Evolutionary conservation across 164 flowering plant genomes (phyloP).

Genomic region (Magnolia changhungtana): DNA sequence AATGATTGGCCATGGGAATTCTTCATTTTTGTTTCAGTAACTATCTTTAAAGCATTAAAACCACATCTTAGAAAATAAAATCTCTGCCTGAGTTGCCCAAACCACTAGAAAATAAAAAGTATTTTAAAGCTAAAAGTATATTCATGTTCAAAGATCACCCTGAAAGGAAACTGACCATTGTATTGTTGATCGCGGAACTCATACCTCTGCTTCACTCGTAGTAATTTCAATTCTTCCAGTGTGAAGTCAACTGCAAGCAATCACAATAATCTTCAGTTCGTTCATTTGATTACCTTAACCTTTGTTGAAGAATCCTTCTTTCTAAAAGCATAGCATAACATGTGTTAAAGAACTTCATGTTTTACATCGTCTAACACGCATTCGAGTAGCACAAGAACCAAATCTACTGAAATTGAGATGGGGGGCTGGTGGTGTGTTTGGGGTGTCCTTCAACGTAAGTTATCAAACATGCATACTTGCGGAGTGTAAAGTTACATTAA

Average conservation of each 20-base stretch:
- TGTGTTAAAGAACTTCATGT: no score
- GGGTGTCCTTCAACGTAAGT: no score
- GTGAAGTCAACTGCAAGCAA: slow-evolving; percentile 84
- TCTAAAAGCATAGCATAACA: no score
- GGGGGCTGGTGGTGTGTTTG: no score
- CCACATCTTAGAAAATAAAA: no score
- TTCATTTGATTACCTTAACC: neutral
- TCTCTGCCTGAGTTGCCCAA: no score
- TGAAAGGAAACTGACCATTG: slow-evolving; percentile 52
- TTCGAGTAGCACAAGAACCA: neutral
- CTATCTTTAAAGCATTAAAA: no score
- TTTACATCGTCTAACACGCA: neutral
- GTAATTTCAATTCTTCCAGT: slow-evolving; percentile 59
- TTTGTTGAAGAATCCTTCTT: neutral
- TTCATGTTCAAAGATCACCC: neutral
- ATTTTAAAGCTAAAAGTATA: neutral
- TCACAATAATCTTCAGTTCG: slow-evolving; percentile 8
- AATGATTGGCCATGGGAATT: no score
- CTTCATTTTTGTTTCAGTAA: no score
- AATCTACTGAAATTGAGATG: no score
- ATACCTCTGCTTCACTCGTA: slow-evolving; percentile 74
- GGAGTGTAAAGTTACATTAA: no score
- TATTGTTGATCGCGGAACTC: slow-evolving; percentile 84
- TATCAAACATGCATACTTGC: no score
- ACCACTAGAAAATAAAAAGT: neutral